Conservation (phyloP, 2,329 filamentous ascomycete species). For the Metarhizium robertsii region DNA sequence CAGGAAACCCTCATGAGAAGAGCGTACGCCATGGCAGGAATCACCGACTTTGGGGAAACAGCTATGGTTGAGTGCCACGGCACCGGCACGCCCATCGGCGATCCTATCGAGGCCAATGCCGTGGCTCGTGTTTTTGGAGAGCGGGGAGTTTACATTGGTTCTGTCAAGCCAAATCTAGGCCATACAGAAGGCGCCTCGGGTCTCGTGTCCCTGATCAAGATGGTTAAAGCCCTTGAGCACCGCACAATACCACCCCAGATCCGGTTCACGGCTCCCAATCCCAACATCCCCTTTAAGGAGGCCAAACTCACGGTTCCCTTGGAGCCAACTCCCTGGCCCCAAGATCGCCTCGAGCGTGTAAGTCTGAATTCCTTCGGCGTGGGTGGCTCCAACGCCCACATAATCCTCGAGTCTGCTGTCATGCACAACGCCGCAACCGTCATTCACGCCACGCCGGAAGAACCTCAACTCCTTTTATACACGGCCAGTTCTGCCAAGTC, state of each 20-base stretch:
- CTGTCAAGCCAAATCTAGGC: conserved; percentile 30
- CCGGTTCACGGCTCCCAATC: conserved; percentile 11
- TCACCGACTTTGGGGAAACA: conserved; percentile 15
- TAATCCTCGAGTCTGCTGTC: conserved; percentile 6
- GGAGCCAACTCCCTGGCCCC: conserved; percentile 22
- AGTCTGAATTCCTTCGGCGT: conserved; percentile 27
- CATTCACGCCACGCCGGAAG: not conserved
- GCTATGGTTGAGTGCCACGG: conserved; percentile 29
- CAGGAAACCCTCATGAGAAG: conserved; percentile 24
- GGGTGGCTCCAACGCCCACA: conserved; percentile 26
- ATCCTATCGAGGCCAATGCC: conserved; percentile 25
- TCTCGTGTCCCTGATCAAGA: conserved; percentile 27
- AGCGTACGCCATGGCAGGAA: conserved; percentile 19
- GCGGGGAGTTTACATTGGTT: not conserved
- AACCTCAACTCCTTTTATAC: not conserved
- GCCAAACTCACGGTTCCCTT: conserved; percentile 20
- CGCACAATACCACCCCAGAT: conserved; percentile 18
- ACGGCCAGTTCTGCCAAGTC: not conserved
- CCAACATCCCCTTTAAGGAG: conserved; percentile 21
- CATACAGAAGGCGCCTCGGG: conserved; percentile 36
- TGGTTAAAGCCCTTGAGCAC: conserved; percentile 28
- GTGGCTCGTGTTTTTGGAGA: conserved; percentile 20
- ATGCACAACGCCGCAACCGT: not conserved
- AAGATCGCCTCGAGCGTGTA: conserved; percentile 16
- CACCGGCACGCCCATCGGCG: conserved; percentile 28